Evolutionary conservation across 331 rosid genomes (phyloP).

Genomic region (Rosa hybrid): DNA sequence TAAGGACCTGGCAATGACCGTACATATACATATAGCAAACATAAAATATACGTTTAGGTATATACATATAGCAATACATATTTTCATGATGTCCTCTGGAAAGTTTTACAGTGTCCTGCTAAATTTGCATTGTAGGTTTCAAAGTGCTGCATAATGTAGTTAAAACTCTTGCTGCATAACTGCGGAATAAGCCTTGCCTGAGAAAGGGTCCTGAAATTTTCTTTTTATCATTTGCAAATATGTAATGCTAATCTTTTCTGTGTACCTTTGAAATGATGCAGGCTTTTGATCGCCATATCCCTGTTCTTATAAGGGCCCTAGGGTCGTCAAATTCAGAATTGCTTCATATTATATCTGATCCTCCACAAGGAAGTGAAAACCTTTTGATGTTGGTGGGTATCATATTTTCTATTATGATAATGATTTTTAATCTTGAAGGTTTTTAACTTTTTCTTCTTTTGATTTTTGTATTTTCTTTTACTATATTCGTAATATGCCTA

Average conservation of each 20-base stretch:
- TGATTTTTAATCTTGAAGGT: background rate
- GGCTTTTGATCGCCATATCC: slow-evolving; percentile 97
- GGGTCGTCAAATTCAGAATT: slow-evolving; percentile 86
- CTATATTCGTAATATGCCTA: slow-evolving; percentile 3
- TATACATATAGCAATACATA: background rate
- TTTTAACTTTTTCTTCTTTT: background rate
- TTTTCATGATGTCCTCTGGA: background rate
- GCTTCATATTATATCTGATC: slow-evolving; percentile 85
- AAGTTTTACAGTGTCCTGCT: background rate
- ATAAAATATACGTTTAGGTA: background rate
- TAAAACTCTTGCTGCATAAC: background rate
- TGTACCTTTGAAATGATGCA: slow-evolving; percentile 38
- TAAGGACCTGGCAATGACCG: background rate
- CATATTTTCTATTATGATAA: slow-evolving; percentile 17
- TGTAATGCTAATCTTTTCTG: slow-evolving; percentile 9
- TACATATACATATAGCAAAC: background rate
- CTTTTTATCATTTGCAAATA: background rate
- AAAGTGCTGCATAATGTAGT: slow-evolving; percentile 5
- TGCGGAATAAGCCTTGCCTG: background rate
- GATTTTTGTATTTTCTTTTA: background rate
- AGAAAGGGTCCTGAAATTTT: background rate
- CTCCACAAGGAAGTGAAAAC: slow-evolving; percentile 97
- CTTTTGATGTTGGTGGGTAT: slow-evolving; percentile 77
- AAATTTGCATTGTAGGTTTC: background rate
- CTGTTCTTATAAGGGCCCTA: slow-evolving; percentile 82